Conservation (phyloP, 1,284 basidiomycete species). For the Marasmius tenuissimus region DNA sequence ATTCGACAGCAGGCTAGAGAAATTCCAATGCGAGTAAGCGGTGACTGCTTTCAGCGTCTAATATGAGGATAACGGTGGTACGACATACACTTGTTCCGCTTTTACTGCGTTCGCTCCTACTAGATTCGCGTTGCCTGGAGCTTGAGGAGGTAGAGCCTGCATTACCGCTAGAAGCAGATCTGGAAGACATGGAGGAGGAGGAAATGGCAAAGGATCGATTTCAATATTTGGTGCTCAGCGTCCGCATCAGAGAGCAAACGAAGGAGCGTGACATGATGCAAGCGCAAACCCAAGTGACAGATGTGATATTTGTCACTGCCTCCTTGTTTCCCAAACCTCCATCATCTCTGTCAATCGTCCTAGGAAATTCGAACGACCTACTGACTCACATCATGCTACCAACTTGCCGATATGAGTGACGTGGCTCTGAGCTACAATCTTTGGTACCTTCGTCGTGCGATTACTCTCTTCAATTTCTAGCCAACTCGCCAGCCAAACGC, state of each 20-base stretch:
- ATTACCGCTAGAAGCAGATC: neutral
- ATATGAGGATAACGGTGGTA: neutral
- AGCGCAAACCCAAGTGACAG: too few relatives aligned
- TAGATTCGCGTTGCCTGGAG: neutral
- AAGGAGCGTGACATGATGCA: neutral
- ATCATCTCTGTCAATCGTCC: too few relatives aligned
- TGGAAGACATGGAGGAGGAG: neutral
- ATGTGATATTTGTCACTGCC: too few relatives aligned
- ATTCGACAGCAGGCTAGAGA: slow-evolving; percentile 76
- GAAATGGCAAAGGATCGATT: neutral
- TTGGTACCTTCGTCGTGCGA: too few relatives aligned
- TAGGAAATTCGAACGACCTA: too few relatives aligned
- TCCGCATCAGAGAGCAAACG: neutral
- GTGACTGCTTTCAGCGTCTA: neutral
- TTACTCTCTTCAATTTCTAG: too few relatives aligned
- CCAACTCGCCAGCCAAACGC: too few relatives aligned
- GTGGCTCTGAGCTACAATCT: too few relatives aligned
- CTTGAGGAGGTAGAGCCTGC: neutral
- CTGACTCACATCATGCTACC: too few relatives aligned
- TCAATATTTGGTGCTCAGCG: neutral
- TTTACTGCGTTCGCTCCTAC: slow-evolving; percentile 2
- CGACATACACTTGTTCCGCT: neutral
- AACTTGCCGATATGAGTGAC: too few relatives aligned
- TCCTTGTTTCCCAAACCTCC: too few relatives aligned
- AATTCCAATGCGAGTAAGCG: neutral